Percentiles rank a stretch among this genome's conserved stretches.
Conservation (phyloP, 768 basidiomycete species). For the Hypholoma sublateritium region DNA sequence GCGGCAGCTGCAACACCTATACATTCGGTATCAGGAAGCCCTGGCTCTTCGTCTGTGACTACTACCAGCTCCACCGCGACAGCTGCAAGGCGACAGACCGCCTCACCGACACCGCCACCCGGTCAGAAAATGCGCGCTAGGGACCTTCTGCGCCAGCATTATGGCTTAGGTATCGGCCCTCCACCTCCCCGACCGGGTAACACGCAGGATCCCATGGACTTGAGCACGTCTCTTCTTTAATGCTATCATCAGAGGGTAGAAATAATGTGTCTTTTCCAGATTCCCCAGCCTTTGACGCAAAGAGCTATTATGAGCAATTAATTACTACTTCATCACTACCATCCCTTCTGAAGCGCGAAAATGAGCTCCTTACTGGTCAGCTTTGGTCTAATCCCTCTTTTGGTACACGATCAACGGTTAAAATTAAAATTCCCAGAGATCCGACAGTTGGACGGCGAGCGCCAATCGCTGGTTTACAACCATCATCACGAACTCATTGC, state of each 20-base stretch:
- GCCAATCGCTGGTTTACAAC: slow-evolving; percentile 91
- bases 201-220: slow-evolving; percentile 75
- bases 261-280: slow-evolving; percentile 41
- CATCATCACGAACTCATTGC: slow-evolving; percentile 95
- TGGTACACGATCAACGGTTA: too few species aligned
- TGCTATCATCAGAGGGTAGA: neutral
- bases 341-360: slow-evolving; percentile 74
- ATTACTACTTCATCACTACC: slow-evolving; percentile 80
- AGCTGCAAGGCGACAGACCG: neutral
- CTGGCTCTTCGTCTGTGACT: neutral
- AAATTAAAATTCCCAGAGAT: slow-evolving; percentile 58
- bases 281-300: slow-evolving; percentile 80
- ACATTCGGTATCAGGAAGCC: neutral
- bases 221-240: slow-evolving; percentile 48
- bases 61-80: neutral
- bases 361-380: slow-evolving; percentile 73
- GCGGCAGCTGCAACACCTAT: slow-evolving; percentile 9
- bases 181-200: slow-evolving; percentile 61
- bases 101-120: slow-evolving; percentile 18
- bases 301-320: slow-evolving; percentile 81
- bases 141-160: slow-evolving; percentile 82
- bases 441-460: slow-evolving; percentile 80
- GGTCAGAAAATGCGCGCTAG: slow-evolving; percentile 59
- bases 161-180: slow-evolving; percentile 77
- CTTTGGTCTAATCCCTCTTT: neutral